Percentiles rank a stretch among this genome's conserved stretches.
Evolutionary conservation across 148 eudicot species (phyloP).

Genomic region (Vaccinium myrtillus): DNA sequence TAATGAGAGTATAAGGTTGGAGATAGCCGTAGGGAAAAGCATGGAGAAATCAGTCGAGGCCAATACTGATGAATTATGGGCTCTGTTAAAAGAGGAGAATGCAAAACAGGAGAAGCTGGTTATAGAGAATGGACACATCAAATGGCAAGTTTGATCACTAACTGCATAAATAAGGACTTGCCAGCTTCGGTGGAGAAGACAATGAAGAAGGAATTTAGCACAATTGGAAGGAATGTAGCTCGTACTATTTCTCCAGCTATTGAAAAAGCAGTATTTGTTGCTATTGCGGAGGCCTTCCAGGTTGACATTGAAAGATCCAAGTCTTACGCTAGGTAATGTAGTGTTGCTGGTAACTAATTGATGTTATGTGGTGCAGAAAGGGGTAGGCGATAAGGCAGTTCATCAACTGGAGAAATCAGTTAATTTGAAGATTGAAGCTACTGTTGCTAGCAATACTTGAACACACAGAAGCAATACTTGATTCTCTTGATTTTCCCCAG

Average conservation of each 20-base stretch:
- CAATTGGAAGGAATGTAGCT: slow-evolving; percentile 67
- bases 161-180: slow-evolving; percentile 62
- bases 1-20: slow-evolving; percentile 84
- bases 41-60: slow-evolving; percentile 76
- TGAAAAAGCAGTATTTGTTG: slow-evolving; percentile 67
- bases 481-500: too few species aligned
- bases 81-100: slow-evolving; percentile 67
- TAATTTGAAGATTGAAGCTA: slow-evolving; percentile 73
- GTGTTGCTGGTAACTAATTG: slow-evolving; percentile 12
- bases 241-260: slow-evolving; percentile 65
- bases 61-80: slow-evolving; percentile 83
- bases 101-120: slow-evolving; percentile 68
- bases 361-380: slow-evolving; percentile 53
- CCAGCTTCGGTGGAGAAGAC: slow-evolving; percentile 57
- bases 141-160: slow-evolving; percentile 45
- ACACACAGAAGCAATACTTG: too few species aligned
- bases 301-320: slow-evolving; percentile 32
- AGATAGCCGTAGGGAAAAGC: slow-evolving; percentile 61
- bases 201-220: slow-evolving; percentile 71
- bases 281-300: slow-evolving; percentile 81
- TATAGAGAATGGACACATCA: slow-evolving; percentile 65
- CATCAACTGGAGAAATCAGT: slow-evolving; percentile 80
- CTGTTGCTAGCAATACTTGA: slow-evolving; percentile 74
- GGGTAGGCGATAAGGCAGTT: slow-evolving; percentile 84
- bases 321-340: not conserved